Conservation (phyloP, 2,329 filamentous ascomycete genomes). For the Ceratocystis papillata region DNA sequence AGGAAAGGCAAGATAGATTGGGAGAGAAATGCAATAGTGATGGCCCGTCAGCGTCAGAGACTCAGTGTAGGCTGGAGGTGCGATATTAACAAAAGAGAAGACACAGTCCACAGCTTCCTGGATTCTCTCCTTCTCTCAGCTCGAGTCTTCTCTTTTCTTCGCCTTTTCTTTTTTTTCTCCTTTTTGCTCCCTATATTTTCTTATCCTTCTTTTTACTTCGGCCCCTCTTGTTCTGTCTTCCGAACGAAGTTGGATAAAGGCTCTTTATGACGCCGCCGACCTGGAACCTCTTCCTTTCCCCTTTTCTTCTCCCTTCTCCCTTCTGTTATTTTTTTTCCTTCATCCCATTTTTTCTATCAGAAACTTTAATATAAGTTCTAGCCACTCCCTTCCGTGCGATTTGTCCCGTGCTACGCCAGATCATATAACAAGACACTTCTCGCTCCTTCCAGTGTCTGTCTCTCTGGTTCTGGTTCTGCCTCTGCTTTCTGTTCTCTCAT, state of each 20-base stretch:
- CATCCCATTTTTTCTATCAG: neutral
- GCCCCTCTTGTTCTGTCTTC: neutral
- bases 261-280: neutral
- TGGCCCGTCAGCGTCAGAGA: too few species aligned
- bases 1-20: neutral
- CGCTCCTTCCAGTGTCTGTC: slow-evolving; percentile 11
- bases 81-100: neutral
- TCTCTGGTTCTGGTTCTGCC: neutral
- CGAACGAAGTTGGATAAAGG: neutral
- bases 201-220: neutral
- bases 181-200: neutral
- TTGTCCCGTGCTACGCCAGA: neutral
- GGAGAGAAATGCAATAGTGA: neutral
- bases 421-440: neutral
- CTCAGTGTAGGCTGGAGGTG: too few species aligned
- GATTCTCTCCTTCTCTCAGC: neutral
- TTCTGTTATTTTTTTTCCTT: neutral
- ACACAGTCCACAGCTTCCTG: neutral
- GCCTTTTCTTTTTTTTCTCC: neutral
- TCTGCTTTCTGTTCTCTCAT: neutral
- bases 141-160: neutral
- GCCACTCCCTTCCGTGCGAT: slow-evolving; percentile 2
- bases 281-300: neutral
- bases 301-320: neutral
- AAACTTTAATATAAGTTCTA: slow-evolving; percentile 21